Conservation (phyloP, 306 rosid genomes). For the barrel medic (Medicago truncatula) region MtrunA17r5.0-ANR NC_053047.1:2680501-2681000, state of each 20-base stretch:
- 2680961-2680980: not conserved
- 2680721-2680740: constrained; percentile 67
- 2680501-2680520: constrained; percentile 34
- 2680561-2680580: constrained; percentile 42
- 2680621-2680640: constrained; percentile 60
- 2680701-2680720: constrained; percentile 59
- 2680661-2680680: constrained; percentile 5
- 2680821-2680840: constrained; percentile 59
- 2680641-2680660: constrained; percentile 79
- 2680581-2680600: constrained; percentile 35
- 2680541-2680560: constrained; percentile 44
- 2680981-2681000: constrained; percentile 15
- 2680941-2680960: not conserved
- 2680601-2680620: constrained; percentile 40
- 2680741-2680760: constrained; percentile 75
- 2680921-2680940: constrained; percentile 18
- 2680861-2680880: constrained; percentile 15
- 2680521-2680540: constrained; percentile 32
- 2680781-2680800: constrained; percentile 68
- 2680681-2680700: not conserved
- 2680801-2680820: constrained; percentile 54
- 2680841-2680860: constrained; percentile 35
- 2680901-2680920: constrained; percentile 35
- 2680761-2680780: constrained; percentile 61
- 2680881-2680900: constrained; percentile 36